Evolutionary conservation across 345 rosid genomes (phyloP).

Genomic region (Aethionema arabicum): DNA sequence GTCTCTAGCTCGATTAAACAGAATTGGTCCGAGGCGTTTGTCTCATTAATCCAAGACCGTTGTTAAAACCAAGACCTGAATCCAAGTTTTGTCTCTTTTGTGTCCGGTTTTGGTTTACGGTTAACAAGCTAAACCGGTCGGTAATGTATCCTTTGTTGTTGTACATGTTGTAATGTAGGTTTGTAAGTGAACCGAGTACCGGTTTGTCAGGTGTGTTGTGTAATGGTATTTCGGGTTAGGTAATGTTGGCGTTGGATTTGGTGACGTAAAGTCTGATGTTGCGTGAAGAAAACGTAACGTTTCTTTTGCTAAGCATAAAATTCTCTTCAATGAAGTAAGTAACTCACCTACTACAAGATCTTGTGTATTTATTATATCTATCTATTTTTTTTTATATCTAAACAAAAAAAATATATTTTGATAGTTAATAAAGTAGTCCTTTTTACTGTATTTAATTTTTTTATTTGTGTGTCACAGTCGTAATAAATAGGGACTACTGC

Average conservation of each 20-base stretch:
- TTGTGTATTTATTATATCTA: constrained; percentile 3
- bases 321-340: constrained; percentile 27
- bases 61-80: constrained; percentile 14
- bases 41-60: constrained; percentile 33
- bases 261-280: too few relatives aligned
- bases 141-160: constrained; percentile 11
- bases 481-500: too few relatives aligned
- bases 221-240: neutral
- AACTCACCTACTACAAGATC: constrained; percentile 31
- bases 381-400: constrained; percentile 13
- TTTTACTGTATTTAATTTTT: too few relatives aligned
- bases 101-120: neutral
- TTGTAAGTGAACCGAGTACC: neutral
- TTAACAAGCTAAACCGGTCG: constrained; percentile 13
- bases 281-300: too few relatives aligned
- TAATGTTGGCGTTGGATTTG: neutral
- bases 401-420: neutral
- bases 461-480: too few relatives aligned
- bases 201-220: constrained; percentile 13
- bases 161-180: constrained; percentile 13
- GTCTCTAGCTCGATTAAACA: constrained; percentile 44
- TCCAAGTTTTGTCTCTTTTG: constrained; percentile 4
- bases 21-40: constrained; percentile 52
- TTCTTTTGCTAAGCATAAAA: neutral
- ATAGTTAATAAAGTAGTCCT: too few relatives aligned